phyloP scores from a whole-genome alignment of 1,139 yeast species.

The Pichia sp. region DNA sequence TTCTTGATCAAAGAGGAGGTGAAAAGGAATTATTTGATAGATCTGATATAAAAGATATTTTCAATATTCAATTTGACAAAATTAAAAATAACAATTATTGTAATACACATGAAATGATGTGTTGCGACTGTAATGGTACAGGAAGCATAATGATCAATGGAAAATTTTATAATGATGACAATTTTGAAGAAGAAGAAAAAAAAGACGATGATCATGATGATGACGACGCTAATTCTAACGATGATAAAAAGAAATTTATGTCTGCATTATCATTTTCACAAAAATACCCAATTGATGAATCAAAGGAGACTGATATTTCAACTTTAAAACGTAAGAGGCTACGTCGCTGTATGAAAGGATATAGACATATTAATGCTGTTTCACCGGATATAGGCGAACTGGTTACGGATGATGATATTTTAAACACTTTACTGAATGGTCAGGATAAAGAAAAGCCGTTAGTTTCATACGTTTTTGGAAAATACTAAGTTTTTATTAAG shows the following conservation, averaged over 20 bases:
- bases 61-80: slow-evolving; percentile 39
- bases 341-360: slow-evolving; percentile 51
- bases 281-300: slow-evolving; percentile 16
- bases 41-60: slow-evolving; percentile 68
- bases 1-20: slow-evolving; percentile 49
- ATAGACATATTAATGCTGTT: slow-evolving; percentile 45
- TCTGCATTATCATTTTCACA: slow-evolving; percentile 38
- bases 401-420: slow-evolving; percentile 23
- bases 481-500: slow-evolving; percentile 10
- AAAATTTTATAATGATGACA: not conserved
- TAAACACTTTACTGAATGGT: slow-evolving; percentile 23
- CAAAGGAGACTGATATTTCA: slow-evolving; percentile 22
- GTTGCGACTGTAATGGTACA: slow-evolving; percentile 59
- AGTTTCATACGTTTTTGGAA: slow-evolving; percentile 25
- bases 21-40: slow-evolving; percentile 51
- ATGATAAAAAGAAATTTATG: slow-evolving; percentile 21
- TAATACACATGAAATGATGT: slow-evolving; percentile 79
- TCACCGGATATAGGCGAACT: slow-evolving; percentile 7
- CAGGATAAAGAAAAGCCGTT: slow-evolving; percentile 19
- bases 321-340: slow-evolving; percentile 19
- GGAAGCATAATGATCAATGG: slow-evolving; percentile 28
- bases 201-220: slow-evolving; percentile 2
- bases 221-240: slow-evolving; percentile 19
- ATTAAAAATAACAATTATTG: slow-evolving; percentile 30
- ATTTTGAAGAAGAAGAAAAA: not conserved